A percentile compares a stretch with the other conserved stretches of the same genome.
These are phyloP conservation scores for Trypanosoma boissoni DNA, from an alignment of 208 protist species.

Conservation along the genomic window DNA sequence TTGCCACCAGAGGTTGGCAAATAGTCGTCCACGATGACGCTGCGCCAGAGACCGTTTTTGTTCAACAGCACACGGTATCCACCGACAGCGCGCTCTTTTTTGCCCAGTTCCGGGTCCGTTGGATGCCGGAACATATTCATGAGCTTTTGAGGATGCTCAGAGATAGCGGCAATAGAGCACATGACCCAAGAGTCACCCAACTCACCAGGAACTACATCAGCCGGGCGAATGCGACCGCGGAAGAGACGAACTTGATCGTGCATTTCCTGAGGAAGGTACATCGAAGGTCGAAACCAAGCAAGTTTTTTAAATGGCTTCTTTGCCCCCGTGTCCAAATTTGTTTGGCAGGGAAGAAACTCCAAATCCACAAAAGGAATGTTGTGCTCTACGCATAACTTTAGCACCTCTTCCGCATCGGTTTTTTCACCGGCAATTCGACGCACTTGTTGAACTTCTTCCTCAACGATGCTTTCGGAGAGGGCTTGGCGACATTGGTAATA, in stretches of 20 bases:
- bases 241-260: conserved; percentile 64
- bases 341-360: conserved; percentile 66
- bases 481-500: conserved; percentile 40
- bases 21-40: conserved; percentile 81
- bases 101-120: conserved; percentile 35
- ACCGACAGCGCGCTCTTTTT: conserved; percentile 62
- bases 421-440: conserved; percentile 33
- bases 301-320: conserved; percentile 58
- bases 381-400: conserved; percentile 50
- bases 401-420: conserved; percentile 47
- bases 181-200: conserved; percentile 78
- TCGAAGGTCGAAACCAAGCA: conserved; percentile 59
- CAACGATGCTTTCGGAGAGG: conserved; percentile 31
- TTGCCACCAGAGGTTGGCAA: conserved; percentile 55
- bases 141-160: conserved; percentile 44
- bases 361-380: conserved; percentile 67
- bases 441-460: conserved; percentile 42
- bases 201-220: conserved; percentile 47
- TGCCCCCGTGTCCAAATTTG: conserved; percentile 41
- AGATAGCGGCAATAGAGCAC: conserved; percentile 52
- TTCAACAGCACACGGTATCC: conserved; percentile 79
- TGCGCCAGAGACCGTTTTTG: conserved; percentile 81
- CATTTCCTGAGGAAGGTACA: conserved; percentile 52
- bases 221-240: conserved; percentile 35
- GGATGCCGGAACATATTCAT: conserved; percentile 70